Conservation (phyloP, 176 grass and related monocot genomes). For the Thalia dealbata region DNA sequence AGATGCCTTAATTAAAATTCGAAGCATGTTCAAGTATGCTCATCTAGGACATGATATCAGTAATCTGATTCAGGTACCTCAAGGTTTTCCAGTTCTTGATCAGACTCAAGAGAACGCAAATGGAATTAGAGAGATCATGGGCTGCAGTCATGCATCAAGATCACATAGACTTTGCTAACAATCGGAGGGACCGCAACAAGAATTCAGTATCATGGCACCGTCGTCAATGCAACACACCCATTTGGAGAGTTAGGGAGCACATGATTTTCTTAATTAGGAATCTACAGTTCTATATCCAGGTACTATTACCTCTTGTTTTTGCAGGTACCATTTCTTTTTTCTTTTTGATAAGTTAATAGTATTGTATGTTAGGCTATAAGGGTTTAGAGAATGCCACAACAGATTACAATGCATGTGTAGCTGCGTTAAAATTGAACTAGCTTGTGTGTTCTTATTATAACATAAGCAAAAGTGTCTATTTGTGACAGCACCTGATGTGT, state of each 20-base stretch:
- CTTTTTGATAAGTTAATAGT: background rate
- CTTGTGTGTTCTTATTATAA: background rate
- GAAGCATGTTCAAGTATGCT: background rate
- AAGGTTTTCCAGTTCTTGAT: constrained; percentile 98
- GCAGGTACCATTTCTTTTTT: background rate
- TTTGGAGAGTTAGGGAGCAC: constrained; percentile 95
- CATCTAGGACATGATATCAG: constrained; percentile 7
- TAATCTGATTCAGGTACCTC: constrained; percentile 50
- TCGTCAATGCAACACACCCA: constrained; percentile 52
- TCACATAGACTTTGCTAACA: constrained; percentile 90
- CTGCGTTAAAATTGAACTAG: background rate
- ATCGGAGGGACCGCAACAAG: constrained; percentile 63
- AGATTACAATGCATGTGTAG: too few species aligned
- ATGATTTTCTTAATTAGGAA: constrained; percentile 99
- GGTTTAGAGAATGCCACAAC: too few species aligned
- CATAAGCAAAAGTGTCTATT: background rate
- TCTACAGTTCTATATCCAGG: constrained; percentile 96
- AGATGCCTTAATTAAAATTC: background rate
- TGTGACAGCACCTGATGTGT: too few species aligned
- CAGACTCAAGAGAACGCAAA: constrained; percentile 93
- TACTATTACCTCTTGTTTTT: constrained; percentile 13
- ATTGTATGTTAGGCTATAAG: too few species aligned
- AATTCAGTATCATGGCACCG: constrained; percentile 40
- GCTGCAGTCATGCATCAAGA: constrained; percentile 95
- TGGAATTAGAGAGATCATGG: constrained; percentile 99